Evolutionary conservation across 345 rosid species (phyloP), one percentile per base, ranked within the genome.

Genomic region (Turnera subulata): DNA sequence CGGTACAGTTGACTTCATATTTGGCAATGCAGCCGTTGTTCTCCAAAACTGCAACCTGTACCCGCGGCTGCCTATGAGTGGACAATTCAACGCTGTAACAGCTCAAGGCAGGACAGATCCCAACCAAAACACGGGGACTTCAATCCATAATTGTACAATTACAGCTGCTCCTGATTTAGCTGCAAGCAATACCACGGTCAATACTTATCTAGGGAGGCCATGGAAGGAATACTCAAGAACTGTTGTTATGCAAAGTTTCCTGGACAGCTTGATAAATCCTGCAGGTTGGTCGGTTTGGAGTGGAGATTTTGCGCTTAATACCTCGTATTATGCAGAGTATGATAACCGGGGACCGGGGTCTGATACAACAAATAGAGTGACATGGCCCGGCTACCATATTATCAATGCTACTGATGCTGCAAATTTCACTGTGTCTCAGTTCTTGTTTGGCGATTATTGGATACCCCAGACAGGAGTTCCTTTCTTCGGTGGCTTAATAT

Each of bases 201-300:
- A 63, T 29, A 88, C 95, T 5, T 91, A 78, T 63, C 59, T 91
- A 12, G 98, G 95, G 24, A 63, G 98, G 67, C 98, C 95, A 3
- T 91, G 98, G 98, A 91, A 89, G 69, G 75, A 84, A 58, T 89
- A 86, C 58, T 88, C 98, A 5, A 76, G 86, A 16, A 78, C 96
- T 0, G 84, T 91, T 24, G 73, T 65, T 50, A 78, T 88, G 90
- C 74, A 82, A 45, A 70, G 64, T 24, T 76, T 48, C 63, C 40
- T 88, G 61, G 94, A 68, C 20, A 42, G 64, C 35, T 57, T 77
- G 62, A 71, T 91, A 50, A 63, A 86, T 59, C 85, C 87, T 3
- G 81, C 79, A 13, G 98, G 98, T 23, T 89, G 98, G 98, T 67
- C 19, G 7, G 68, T 14, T 8, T 91, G 98, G 98, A 67, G 50